phyloP scores from a whole-genome alignment of 352 stramenopile genomes.

The Aphanomyces cochlioides region DNA sequence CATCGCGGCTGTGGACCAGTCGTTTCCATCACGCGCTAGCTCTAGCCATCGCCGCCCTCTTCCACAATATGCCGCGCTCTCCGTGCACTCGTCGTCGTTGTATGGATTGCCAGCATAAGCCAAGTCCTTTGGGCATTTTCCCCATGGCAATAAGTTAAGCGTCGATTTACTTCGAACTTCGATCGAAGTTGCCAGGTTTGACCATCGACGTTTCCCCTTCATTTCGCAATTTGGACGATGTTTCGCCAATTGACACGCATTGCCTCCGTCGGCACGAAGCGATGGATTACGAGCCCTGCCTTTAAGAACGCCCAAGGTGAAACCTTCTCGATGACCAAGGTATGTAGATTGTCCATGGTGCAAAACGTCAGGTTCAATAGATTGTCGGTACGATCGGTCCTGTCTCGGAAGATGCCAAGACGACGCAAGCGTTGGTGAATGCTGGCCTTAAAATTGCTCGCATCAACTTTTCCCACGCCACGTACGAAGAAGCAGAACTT shows the following conservation, averaged over 20 bases:
- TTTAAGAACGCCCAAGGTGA: constrained; percentile 20
- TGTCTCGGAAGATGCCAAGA: constrained; percentile 65
- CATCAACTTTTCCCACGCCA: constrained; percentile 95
- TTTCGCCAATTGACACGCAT: constrained; percentile 5
- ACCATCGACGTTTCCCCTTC: constrained; percentile 6
- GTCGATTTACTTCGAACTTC: background rate
- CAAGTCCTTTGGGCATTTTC: too few species aligned
- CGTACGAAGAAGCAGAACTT: constrained; percentile 75
- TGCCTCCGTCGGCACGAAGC: constrained; percentile 2
- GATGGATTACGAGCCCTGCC: constrained; percentile 8
- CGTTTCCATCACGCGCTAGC: too few species aligned
- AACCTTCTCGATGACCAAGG: constrained; percentile 83
- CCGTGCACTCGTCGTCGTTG: too few species aligned
- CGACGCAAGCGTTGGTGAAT: constrained; percentile 77
- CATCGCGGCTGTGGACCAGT: too few species aligned
- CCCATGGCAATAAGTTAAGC: background rate
- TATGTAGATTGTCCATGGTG: constrained; percentile 8
- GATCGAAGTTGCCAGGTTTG: background rate
- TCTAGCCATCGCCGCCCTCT: too few species aligned
- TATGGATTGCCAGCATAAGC: too few species aligned
- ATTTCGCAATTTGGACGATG: constrained; percentile 14
- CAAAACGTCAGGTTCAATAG: constrained; percentile 32
- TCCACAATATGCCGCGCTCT: too few species aligned
- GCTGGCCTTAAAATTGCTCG: constrained; percentile 90
- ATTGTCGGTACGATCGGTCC: constrained; percentile 94